Conservation (phyloP, 1,139 yeast genomes). For the Yamadazyma mexicana region DNA sequence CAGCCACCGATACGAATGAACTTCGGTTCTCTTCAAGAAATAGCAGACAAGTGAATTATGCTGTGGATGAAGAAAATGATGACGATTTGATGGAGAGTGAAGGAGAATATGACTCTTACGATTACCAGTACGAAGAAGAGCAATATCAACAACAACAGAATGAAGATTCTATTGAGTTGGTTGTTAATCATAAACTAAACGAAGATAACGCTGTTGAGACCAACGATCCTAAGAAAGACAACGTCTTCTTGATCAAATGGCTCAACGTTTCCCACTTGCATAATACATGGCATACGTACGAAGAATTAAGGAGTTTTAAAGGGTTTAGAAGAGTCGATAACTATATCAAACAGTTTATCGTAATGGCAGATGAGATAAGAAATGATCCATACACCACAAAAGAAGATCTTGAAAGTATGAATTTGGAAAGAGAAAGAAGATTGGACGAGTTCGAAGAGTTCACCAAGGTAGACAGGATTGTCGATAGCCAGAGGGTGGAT, state of each 20-base stretch:
- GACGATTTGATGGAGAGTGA: slow-evolving; percentile 60
- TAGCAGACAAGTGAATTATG: slow-evolving; percentile 69
- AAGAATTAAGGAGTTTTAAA: slow-evolving; percentile 52
- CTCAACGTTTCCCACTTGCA: slow-evolving; percentile 84
- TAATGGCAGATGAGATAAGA: slow-evolving; percentile 73
- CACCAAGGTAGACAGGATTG: slow-evolving; percentile 85
- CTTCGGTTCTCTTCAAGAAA: slow-evolving; percentile 79
- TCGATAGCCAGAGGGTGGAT: slow-evolving; percentile 77
- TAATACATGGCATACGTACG: slow-evolving; percentile 89
- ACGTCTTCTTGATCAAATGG: slow-evolving; percentile 81
- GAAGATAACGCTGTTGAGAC: slow-evolving; percentile 38
- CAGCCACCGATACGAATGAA: slow-evolving; percentile 28
- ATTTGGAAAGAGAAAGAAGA: slow-evolving; percentile 81
- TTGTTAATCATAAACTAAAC: slow-evolving; percentile 52
- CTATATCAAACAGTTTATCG: slow-evolving; percentile 76
- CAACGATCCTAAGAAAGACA: slow-evolving; percentile 59
- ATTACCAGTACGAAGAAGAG: slow-evolving; percentile 34
- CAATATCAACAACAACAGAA: slow-evolving; percentile 35
- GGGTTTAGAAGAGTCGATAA: slow-evolving; percentile 89
- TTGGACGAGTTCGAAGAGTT: slow-evolving; percentile 83
- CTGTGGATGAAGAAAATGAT: slow-evolving; percentile 70
- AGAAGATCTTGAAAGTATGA: slow-evolving; percentile 92
- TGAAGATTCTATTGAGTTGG: slow-evolving; percentile 47
- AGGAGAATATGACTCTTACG: slow-evolving; percentile 35
- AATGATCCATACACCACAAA: slow-evolving; percentile 77